Base-by-base conservation (phyloP, 768 basidiomycete genomes). In the Psilocybe cyanescens region DNA sequence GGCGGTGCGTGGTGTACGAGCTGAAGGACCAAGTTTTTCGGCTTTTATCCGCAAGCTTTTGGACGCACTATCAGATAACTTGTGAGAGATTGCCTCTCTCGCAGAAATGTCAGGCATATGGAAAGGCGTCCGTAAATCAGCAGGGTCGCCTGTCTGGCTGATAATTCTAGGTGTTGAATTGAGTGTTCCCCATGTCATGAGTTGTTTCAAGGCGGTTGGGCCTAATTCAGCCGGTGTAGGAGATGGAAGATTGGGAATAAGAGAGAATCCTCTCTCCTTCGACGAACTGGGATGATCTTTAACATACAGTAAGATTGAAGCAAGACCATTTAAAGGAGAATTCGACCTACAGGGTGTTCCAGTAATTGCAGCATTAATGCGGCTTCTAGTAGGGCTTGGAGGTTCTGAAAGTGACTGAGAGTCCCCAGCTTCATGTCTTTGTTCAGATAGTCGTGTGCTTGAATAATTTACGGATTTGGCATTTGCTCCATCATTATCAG, bases 171-270 rank as follows among this genome's bases (percentile, higher is more conserved):
- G 97, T 8, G 97, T 99, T 14, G 92, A 90, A 65, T 89, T 87
- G 24, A 99, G 81, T 11, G 94, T 95, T 1, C 97, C 97, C 95
- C 94, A 96, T 11, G 97, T 99, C 91, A 99, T 95, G 14, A 99
- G 84, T 66, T 98, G 90, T 69, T 95, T 94, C 55, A 99, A 82
- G 1, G 93, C 91, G 4, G 81, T 78, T 1, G 95, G 86, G 0
- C 92, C 93, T 49, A 98, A 83, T 68, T 92, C 81, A 4, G 87
- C 83, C 0, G 95, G 89, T 6, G 91, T 92, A 1, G 95, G 95
- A 0, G 95, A 94, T 3, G 97, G 97, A 8, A 97, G 75, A 58
- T 86, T 86, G 12, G 94, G 89, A 19, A 99, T 89, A 17, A 97
- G 87, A 2, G 89, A 81, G 72, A 93, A 94, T 11, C 80, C 81